Percentiles rank a stretch among this genome's conserved stretches.
Conservation (phyloP, 2,329 filamentous ascomycete species). For the Fusarium incarnatum region DNA sequence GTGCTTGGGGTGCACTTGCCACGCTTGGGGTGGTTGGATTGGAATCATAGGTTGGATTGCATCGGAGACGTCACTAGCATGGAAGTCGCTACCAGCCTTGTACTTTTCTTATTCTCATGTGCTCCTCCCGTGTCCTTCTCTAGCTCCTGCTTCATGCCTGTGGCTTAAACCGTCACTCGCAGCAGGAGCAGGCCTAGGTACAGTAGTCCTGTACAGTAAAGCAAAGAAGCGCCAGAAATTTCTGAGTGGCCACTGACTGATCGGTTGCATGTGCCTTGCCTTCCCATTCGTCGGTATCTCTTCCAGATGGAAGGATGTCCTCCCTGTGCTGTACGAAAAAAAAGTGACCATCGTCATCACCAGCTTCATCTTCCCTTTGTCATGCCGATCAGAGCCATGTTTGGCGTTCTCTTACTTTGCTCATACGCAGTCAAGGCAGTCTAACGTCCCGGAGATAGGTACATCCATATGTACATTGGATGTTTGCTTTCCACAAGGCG, state of each 20-base stretch:
- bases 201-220: neutral
- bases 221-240: constrained; percentile 22
- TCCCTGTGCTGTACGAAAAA: neutral
- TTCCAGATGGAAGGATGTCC: constrained; percentile 4
- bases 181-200: neutral
- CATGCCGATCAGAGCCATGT: constrained; percentile 30
- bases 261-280: constrained; percentile 15
- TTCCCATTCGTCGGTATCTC: constrained; percentile 17
- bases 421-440: neutral
- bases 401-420: constrained; percentile 16
- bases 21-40: constrained; percentile 39
- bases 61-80: constrained; percentile 33
- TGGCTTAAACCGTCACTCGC: constrained; percentile 27
- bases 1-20: constrained; percentile 7
- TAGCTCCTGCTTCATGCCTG: constrained; percentile 18
- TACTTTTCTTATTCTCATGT: constrained; percentile 25
- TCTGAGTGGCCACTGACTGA: constrained; percentile 33
- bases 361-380: constrained; percentile 16
- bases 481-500: constrained; percentile 10
- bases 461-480: neutral
- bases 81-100: constrained; percentile 33
- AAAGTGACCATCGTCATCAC: constrained; percentile 26
- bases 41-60: neutral
- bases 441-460: neutral
- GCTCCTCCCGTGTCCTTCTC: constrained; percentile 8